These are phyloP conservation scores for Aspergillus udagawae DNA, from an alignment of 2,329 filamentous ascomycete species.

Conservation along the genomic window DNA sequence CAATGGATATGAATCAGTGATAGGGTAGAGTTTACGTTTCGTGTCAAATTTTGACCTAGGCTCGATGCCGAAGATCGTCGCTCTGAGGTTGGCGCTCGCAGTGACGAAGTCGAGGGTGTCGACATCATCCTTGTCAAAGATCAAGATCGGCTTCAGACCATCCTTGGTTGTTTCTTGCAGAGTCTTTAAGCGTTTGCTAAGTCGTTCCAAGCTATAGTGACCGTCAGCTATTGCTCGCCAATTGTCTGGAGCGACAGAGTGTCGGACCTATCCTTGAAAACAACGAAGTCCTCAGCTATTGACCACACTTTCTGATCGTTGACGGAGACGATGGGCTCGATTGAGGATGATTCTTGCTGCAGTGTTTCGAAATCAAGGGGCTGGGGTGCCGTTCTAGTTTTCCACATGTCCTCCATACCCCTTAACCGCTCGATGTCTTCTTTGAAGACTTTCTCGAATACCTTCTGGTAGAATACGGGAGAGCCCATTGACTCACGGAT, in stretches of 20 bases:
- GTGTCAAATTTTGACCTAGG: slow-evolving; percentile 89
- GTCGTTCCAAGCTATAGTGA: slow-evolving; percentile 58
- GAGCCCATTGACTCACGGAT: slow-evolving; percentile 80
- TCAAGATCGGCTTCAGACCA: slow-evolving; percentile 56
- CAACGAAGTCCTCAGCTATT: slow-evolving; percentile 75
- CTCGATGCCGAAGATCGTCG: slow-evolving; percentile 83
- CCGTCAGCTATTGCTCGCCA: slow-evolving; percentile 8
- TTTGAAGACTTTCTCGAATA: slow-evolving; percentile 92
- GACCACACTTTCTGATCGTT: slow-evolving; percentile 77
- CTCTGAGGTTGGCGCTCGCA: slow-evolving; percentile 83
- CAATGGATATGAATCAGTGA: not conserved
- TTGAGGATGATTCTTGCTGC: slow-evolving; percentile 48
- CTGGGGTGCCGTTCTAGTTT: slow-evolving; percentile 69
- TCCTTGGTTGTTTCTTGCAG: slow-evolving; percentile 52
- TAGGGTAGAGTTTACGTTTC: slow-evolving; percentile 55
- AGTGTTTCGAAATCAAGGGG: slow-evolving; percentile 66
- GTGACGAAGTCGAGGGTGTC: slow-evolving; percentile 95
- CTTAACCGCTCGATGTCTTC: slow-evolving; percentile 77
- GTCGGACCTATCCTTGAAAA: slow-evolving; percentile 72
- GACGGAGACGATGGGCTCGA: slow-evolving; percentile 52
- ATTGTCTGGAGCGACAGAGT: not conserved
- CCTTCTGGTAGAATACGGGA: slow-evolving; percentile 67
- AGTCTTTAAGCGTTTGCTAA: slow-evolving; percentile 69
- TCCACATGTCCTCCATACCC: slow-evolving; percentile 97
- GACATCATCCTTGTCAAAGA: slow-evolving; percentile 94